Percentiles rank a stretch among this genome's conserved stretches.
Evolutionary conservation across 164 flowering plant species (phyloP).

Genomic region (Vitis rupestris): DNA sequence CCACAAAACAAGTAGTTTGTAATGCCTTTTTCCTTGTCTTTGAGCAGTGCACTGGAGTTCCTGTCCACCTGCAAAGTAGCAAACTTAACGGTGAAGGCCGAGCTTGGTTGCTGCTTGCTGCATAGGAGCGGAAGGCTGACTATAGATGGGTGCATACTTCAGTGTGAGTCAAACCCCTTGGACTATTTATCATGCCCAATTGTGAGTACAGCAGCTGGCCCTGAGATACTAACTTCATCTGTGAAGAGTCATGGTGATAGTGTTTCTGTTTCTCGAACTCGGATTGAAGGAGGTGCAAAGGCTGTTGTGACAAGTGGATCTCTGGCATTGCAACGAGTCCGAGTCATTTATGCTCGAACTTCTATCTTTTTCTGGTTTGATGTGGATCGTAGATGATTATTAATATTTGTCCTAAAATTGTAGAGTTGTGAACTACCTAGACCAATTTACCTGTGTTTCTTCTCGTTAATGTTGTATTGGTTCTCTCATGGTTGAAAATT

Average conservation of each 20-base stretch:
- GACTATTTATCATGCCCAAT: slow-evolving; percentile 93
- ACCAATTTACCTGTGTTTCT: no score
- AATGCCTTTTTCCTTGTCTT: slow-evolving; percentile 15
- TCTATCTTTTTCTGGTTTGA: slow-evolving; percentile 91
- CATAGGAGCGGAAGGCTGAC: slow-evolving; percentile 91
- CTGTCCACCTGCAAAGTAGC: slow-evolving; percentile 82
- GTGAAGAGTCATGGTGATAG: slow-evolving; percentile 40
- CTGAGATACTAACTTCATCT: slow-evolving; percentile 26
- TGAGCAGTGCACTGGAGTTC: slow-evolving; percentile 87
- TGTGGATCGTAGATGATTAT: slow-evolving; percentile 44
- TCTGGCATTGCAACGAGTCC: slow-evolving; percentile 74
- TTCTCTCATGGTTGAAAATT: no score
- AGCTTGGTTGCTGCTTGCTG: slow-evolving; percentile 96
- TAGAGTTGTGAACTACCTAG: no score
- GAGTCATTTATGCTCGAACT: slow-evolving; percentile 80
- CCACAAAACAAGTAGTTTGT: neutral
- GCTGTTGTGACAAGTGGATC: slow-evolving; percentile 82
- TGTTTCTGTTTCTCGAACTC: slow-evolving; percentile 71
- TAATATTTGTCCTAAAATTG: no score
- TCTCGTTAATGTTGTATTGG: no score
- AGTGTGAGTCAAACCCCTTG: slow-evolving; percentile 82
- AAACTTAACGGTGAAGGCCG: slow-evolving; percentile 85
- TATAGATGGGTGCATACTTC: slow-evolving; percentile 85
- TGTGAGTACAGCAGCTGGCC: slow-evolving; percentile 60
- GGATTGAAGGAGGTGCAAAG: slow-evolving; percentile 94